Conservation (phyloP, 1,284 basidiomycete genomes). For the Omphalotus olearius region DNA sequence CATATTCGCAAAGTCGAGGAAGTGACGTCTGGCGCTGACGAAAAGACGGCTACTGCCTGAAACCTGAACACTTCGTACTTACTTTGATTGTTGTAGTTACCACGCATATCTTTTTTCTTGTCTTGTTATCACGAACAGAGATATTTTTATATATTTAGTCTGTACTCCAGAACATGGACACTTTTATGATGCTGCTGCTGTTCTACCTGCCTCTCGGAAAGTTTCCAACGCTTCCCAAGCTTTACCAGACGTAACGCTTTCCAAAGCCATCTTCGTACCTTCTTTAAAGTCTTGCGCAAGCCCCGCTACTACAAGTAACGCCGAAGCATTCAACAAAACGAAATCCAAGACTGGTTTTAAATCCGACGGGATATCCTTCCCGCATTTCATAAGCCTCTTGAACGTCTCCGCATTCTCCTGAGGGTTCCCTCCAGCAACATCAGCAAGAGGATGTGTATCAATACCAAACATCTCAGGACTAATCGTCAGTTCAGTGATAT, state of each 20-base stretch:
- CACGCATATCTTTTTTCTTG: too few species aligned
- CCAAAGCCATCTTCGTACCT: conserved; percentile 67
- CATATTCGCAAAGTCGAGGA: conserved; percentile 11
- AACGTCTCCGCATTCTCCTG: conserved; percentile 74
- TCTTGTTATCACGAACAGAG: too few species aligned
- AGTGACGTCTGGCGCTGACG: background rate
- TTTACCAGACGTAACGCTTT: conserved; percentile 69
- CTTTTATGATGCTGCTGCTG: background rate
- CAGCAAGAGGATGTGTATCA: conserved; percentile 57
- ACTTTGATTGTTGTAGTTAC: too few species aligned
- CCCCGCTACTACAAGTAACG: conserved; percentile 78
- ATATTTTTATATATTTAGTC: too few species aligned
- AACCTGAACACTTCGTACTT: too few species aligned
- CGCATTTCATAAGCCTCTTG: conserved; percentile 51
- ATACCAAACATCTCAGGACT: conserved; percentile 73
- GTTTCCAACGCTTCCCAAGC: conserved; percentile 69
- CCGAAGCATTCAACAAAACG: conserved; percentile 83
- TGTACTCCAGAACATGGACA: too few species aligned
- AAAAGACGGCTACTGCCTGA: background rate
- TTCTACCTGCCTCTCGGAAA: conserved; percentile 27
- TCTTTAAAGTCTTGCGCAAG: conserved; percentile 66
- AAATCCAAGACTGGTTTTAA: conserved; percentile 72
- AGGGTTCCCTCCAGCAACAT: conserved; percentile 71
- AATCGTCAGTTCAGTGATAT: conserved; percentile 47
- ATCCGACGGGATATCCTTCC: conserved; percentile 43